These are phyloP conservation scores for Anacardium occidentale DNA, from an alignment of 345 rosid genomes.

Conservation along the genomic window DNA sequence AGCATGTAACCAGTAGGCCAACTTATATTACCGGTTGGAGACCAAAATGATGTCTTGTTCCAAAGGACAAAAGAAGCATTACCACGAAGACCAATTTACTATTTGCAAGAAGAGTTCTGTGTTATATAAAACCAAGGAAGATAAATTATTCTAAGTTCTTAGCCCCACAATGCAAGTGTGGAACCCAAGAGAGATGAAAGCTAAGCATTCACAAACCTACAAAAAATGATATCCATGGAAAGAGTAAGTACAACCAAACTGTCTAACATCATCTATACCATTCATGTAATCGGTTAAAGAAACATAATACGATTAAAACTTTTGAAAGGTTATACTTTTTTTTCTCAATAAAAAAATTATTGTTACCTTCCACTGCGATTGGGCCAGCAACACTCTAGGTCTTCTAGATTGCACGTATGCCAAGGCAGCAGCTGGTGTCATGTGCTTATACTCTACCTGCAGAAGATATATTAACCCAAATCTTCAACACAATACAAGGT, in stretches of 20 bases:
- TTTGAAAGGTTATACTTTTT: neutral
- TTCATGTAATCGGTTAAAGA: neutral
- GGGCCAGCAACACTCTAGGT: constrained; percentile 63
- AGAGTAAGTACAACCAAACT: neutral
- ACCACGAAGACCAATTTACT: neutral
- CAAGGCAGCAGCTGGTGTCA: constrained; percentile 55
- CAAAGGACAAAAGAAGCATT: neutral
- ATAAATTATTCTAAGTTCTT: neutral
- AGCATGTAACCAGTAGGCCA: neutral
- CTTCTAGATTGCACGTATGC: constrained; percentile 60
- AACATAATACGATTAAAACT: neutral
- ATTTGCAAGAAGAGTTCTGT: neutral
- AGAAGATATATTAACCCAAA: constrained; percentile 16
- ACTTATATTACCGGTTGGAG: neutral
- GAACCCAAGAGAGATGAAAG: neutral
- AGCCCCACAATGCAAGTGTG: neutral
- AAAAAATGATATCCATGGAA: neutral
- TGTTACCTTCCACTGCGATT: constrained; percentile 62
- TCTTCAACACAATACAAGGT: neutral
- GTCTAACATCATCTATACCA: neutral
- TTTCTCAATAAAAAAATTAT: neutral
- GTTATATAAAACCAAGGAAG: neutral
- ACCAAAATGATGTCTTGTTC: neutral
- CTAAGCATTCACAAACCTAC: neutral
- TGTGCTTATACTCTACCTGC: constrained; percentile 53